Evolutionary conservation across 345 rosid species (phyloP), one percentile per base, ranked within the genome.

Genomic region (Hypericum androsaemum): DNA sequence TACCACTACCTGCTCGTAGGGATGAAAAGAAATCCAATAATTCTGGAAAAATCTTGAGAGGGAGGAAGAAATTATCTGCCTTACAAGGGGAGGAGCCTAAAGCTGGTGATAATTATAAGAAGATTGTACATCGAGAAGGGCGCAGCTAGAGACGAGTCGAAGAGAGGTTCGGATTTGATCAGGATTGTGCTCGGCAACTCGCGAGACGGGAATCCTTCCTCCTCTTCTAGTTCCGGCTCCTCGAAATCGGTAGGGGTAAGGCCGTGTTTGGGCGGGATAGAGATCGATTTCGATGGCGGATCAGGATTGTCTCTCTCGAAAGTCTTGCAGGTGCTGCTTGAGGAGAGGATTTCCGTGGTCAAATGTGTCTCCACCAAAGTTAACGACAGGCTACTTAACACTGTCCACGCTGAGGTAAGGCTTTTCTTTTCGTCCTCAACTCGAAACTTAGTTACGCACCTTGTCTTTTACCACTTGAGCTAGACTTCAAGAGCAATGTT

Each of bases 381-480:
- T 32, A 61, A 73, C 53, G 75, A 67, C 47, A 68, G 75, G 50
- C 50, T 68, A 52, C 52, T 68, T 51, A 70, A 75, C 36, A 79
- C 65, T n/a, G 71, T 79, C 44, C 73, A 71, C 68, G 67, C 62
- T 39, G 64, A 79, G 84, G 84, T 76, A 64, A 5, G 0, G 9
- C 5, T 38, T 7, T 10, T 1, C 5, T 3, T 28, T 10, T 8
- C 1, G 11, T 7, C 32, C 32, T 22, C 32, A 22, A 22, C 32
- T 22, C 32, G 32, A 22, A 4, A 22, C 32, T 22, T 4, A 1
- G 4, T 22, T 1, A 22, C 32, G 1, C 32, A 4, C 1, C 32
- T 22, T 4, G 32, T 22, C 32, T 1, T 22, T 22, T 22, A 22
- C 32, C 32, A 22, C 32, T 4, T 22, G 32, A 22, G 4, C 32